These are phyloP conservation scores for Hydnomerulius pinastri DNA, from an alignment of 768 basidiomycete genomes.

Conservation along the genomic window DNA sequence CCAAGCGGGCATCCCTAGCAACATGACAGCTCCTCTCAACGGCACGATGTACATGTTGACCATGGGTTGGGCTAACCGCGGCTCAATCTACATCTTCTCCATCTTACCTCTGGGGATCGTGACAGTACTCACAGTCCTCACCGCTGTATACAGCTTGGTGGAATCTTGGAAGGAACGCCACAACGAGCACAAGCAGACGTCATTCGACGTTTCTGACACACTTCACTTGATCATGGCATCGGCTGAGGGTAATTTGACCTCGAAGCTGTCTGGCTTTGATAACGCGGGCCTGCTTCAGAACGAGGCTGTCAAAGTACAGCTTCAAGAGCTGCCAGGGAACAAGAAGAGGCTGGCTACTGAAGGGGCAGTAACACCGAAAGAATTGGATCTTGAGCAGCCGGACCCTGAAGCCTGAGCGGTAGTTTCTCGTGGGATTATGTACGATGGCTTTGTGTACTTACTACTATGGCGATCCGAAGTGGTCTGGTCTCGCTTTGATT, in stretches of 20 bases:
- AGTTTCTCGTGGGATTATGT: too few species aligned
- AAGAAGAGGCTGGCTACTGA: not conserved
- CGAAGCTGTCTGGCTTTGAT: not conserved
- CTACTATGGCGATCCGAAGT: too few species aligned
- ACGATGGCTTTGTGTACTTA: too few species aligned
- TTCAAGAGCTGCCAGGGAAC: not conserved
- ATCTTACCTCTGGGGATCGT: conserved; percentile 1
- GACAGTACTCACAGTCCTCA: not conserved
- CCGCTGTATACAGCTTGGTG: not conserved
- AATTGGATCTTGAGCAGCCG: too few species aligned
- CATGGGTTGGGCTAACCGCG: conserved; percentile 1
- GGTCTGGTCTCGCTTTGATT: too few species aligned
- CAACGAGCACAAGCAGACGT: not conserved
- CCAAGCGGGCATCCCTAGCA: not conserved
- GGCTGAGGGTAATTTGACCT: not conserved
- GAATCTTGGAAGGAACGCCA: not conserved
- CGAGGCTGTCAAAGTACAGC: not conserved
- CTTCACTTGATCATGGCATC: conserved; percentile 9
- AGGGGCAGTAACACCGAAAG: too few species aligned
- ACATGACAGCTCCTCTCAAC: not conserved
- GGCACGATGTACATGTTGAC: conserved; percentile 2
- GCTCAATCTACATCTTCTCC: conserved; percentile 1
- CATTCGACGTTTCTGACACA: conserved; percentile 2
- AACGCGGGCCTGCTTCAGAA: not conserved
- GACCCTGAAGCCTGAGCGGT: too few species aligned